phyloP scores from a whole-genome alignment of 441 rosid genomes.

The Gossypium trilobum region DNA sequence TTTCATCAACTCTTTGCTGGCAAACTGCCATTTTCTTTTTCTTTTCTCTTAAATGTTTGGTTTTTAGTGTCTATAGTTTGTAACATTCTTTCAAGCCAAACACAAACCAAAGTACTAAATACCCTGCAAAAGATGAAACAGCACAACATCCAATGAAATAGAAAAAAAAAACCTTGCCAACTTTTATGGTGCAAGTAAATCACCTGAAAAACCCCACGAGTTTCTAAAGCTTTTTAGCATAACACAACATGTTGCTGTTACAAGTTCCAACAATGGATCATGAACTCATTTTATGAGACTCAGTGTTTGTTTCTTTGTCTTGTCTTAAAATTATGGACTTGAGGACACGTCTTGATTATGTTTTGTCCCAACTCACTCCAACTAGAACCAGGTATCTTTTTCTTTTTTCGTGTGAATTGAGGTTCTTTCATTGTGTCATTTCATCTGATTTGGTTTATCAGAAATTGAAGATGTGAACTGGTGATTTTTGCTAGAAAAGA shows the following conservation, averaged over 20 bases:
- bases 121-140: background rate
- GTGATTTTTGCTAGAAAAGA: slow-evolving; percentile 55
- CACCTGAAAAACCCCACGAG: background rate
- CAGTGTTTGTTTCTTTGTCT: background rate
- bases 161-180: background rate
- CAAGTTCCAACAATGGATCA: background rate
- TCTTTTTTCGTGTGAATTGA: background rate
- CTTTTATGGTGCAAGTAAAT: background rate
- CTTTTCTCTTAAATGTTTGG: background rate
- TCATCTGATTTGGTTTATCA: slow-evolving; percentile 7
- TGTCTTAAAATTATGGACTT: slow-evolving; percentile 48
- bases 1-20: slow-evolving; percentile 16
- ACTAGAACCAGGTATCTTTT: slow-evolving; percentile 73
- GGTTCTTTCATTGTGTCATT: background rate
- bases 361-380: slow-evolving; percentile 88
- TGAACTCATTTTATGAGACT: background rate
- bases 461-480: slow-evolving; percentile 68
- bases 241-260: background rate
- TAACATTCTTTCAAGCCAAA: slow-evolving; percentile 14
- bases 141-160: slow-evolving; percentile 10
- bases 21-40: background rate
- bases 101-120: slow-evolving; percentile 9
- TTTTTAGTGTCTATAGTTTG: background rate
- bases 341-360: slow-evolving; percentile 67
- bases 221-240: background rate